These are phyloP conservation scores for Thielaviopsis populi DNA, from an alignment of 2,329 filamentous ascomycete genomes.

Conservation along the genomic window DNA sequence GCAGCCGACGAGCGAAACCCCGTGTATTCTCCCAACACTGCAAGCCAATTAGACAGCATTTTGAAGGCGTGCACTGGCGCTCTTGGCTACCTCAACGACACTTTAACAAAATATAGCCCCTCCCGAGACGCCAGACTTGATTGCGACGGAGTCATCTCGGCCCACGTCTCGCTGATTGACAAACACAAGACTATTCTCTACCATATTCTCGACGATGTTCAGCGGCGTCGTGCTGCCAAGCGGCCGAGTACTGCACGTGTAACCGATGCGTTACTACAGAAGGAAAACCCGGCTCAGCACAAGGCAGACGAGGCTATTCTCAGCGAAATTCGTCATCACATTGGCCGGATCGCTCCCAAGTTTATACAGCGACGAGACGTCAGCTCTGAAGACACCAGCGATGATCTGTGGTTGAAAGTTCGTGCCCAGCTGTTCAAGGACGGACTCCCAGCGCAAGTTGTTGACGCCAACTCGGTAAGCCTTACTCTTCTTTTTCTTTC, in stretches of 20 bases:
- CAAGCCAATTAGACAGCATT: conserved; percentile 35
- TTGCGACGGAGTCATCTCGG: conserved; percentile 19
- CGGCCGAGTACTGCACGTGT: conserved; percentile 23
- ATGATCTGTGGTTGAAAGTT: conserved; percentile 44
- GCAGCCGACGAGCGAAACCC: conserved; percentile 40
- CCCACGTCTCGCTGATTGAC: conserved; percentile 28
- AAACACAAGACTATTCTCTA: conserved; percentile 39
- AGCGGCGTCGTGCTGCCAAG: conserved; percentile 34
- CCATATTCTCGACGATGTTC: conserved; percentile 42
- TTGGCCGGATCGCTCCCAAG: conserved; percentile 40
- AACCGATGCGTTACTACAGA: conserved; percentile 27
- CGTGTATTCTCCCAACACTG: conserved; percentile 31
- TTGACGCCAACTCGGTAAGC: conserved; percentile 43
- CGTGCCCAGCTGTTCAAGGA: conserved; percentile 41
- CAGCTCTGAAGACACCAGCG: conserved; percentile 30
- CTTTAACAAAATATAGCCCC: conserved; percentile 33
- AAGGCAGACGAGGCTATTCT: conserved; percentile 6
- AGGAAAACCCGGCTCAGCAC: conserved; percentile 31
- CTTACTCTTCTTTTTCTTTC: not conserved
- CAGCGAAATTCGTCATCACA: conserved; percentile 19
- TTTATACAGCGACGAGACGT: conserved; percentile 32
- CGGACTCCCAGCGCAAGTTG: conserved; percentile 40
- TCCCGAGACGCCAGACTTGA: conserved; percentile 18
- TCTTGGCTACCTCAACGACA: conserved; percentile 38
- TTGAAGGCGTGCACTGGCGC: conserved; percentile 41